Percentiles rank a stretch among this genome's conserved stretches.
Evolutionary conservation across 2,329 filamentous ascomycete species (phyloP).

Genomic region (Cadophora luteo-olivacea): DNA sequence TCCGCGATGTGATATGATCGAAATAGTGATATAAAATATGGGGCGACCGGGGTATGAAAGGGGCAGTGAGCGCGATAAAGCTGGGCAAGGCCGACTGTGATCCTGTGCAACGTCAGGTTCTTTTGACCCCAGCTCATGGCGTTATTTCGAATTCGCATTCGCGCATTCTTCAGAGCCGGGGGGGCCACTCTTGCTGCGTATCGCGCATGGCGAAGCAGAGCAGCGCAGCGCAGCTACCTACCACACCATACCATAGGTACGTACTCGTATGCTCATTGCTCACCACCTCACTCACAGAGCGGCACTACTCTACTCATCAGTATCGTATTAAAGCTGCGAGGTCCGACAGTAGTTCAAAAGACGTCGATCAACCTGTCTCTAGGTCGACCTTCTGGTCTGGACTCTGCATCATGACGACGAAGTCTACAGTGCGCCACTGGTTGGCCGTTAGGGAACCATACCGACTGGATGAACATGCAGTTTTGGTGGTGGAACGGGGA

Average conservation of each 20-base stretch:
- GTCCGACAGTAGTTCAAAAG: neutral
- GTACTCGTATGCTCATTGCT: too few species aligned
- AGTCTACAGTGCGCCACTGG: neutral
- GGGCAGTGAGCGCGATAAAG: neutral
- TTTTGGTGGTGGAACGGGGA: neutral
- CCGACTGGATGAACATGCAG: neutral
- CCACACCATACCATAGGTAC: too few species aligned
- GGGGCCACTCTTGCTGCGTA: neutral
- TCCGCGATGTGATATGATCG: slow-evolving; percentile 15
- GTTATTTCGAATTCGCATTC: slow-evolving; percentile 6
- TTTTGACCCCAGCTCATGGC: slow-evolving; percentile 1
- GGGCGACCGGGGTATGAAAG: neutral
- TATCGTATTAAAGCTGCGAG: neutral
- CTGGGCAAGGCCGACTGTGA: neutral
- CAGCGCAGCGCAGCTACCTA: neutral
- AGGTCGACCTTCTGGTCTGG: neutral
- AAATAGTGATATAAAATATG: slow-evolving; percentile 2
- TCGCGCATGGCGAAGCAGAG: neutral
- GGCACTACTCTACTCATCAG: neutral
- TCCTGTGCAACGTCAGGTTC: neutral
- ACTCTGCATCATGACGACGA: slow-evolving; percentile 15
- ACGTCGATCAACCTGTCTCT: neutral
- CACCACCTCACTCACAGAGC: neutral
- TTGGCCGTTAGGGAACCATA: neutral
- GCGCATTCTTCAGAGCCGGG: neutral